These are phyloP conservation scores for Haplographium delicatum DNA, from an alignment of 495 filamentous ascomycete genomes.

Conservation along the genomic window DNA sequence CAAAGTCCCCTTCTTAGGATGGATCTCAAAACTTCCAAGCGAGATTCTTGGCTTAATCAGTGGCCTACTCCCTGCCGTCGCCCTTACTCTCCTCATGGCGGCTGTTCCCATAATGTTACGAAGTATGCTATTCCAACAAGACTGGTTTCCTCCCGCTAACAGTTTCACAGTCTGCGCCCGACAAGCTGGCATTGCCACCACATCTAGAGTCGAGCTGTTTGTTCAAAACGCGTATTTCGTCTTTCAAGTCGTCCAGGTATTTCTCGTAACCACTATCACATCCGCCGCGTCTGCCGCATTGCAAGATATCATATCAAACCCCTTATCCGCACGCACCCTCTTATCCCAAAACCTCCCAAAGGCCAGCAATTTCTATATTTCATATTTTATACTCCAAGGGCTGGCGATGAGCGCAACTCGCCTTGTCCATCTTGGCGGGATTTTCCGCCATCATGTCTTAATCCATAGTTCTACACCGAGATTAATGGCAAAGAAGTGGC, in stretches of 20 bases:
- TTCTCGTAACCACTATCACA: conserved; percentile 78
- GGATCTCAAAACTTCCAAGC: conserved; percentile 58
- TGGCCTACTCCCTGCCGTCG: conserved; percentile 73
- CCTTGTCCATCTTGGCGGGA: conserved; percentile 69
- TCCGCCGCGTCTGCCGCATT: conserved; percentile 70
- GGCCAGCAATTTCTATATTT: conserved; percentile 90
- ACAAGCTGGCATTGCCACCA: conserved; percentile 69
- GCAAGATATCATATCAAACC: conserved; percentile 56
- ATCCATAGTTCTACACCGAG: conserved; percentile 52
- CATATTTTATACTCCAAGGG: conserved; percentile 94
- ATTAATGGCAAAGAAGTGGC: conserved; percentile 51
- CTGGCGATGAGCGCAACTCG: conserved; percentile 70
- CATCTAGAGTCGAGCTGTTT: conserved; percentile 73
- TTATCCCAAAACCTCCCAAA: conserved; percentile 75
- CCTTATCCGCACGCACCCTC: conserved; percentile 51
- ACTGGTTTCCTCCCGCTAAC: background rate
- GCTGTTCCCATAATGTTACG: conserved; percentile 78
- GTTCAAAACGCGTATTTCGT: conserved; percentile 88
- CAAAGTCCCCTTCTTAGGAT: conserved; percentile 45
- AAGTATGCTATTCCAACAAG: conserved; percentile 8
- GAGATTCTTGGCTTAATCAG: conserved; percentile 75
- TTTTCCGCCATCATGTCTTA: conserved; percentile 70
- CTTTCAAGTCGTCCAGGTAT: conserved; percentile 94
- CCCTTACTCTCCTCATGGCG: conserved; percentile 82
- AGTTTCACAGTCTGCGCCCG: conserved; percentile 52